A percentile compares a stretch with the other conserved stretches of the same genome.
phyloP scores from a whole-genome alignment of 2,329 filamentous ascomycete genomes.

The Fusarium fracticaudum region DNA sequence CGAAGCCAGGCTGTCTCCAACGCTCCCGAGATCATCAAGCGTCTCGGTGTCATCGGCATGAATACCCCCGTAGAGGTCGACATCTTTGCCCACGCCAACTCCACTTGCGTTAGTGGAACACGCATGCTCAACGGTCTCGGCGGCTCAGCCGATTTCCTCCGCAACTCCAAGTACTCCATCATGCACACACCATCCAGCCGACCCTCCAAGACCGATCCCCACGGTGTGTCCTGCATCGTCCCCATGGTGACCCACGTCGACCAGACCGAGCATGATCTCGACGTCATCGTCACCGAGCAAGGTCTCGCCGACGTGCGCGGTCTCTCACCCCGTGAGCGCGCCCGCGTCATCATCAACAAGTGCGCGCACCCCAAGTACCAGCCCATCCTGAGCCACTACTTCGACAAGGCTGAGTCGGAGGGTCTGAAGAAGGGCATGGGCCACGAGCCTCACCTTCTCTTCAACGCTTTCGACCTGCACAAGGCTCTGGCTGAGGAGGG shows the following conservation, averaged over 20 bases:
- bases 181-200: slow-evolving; percentile 91
- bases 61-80: slow-evolving; percentile 95
- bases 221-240: slow-evolving; percentile 87
- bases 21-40: slow-evolving; percentile 88
- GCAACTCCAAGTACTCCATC: slow-evolving; percentile 83
- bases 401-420: slow-evolving; percentile 86
- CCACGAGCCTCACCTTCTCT: slow-evolving; percentile 88
- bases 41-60: slow-evolving; percentile 90
- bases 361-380: slow-evolving; percentile 87
- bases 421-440: slow-evolving; percentile 88
- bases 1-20: slow-evolving; percentile 91
- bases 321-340: slow-evolving; percentile 80
- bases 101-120: slow-evolving; percentile 86
- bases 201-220: slow-evolving; percentile 83
- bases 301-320: slow-evolving; percentile 88
- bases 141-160: slow-evolving; percentile 83
- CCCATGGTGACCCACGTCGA: slow-evolving; percentile 93
- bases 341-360: slow-evolving; percentile 85
- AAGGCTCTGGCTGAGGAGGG: slow-evolving; percentile 83
- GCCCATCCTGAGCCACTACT: slow-evolving; percentile 84
- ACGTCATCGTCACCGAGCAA: slow-evolving; percentile 80
- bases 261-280: slow-evolving; percentile 92
- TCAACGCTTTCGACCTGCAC: slow-evolving; percentile 90
- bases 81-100: slow-evolving; percentile 94
- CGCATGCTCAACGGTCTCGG: slow-evolving; percentile 89